A percentile compares a stretch with the other conserved stretches of the same genome.
These are phyloP conservation scores for Metschnikowia drakensbergensis DNA, from an alignment of 805 yeast genomes.

Conservation along the genomic window DNA sequence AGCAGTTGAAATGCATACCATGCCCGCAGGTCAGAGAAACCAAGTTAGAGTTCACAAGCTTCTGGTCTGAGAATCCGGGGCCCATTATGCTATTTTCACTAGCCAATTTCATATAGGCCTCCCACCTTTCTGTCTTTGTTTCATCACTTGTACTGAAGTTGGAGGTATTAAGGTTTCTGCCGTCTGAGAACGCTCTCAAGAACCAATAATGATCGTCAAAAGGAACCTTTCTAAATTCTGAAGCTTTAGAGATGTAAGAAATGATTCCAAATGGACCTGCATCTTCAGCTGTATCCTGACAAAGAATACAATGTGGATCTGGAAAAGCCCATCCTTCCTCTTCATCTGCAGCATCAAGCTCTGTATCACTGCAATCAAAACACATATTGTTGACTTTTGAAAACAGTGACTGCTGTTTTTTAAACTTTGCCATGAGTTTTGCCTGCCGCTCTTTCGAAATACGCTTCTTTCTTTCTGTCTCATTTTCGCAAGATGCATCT, in stretches of 20 bases:
- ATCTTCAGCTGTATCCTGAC: conserved; percentile 69
- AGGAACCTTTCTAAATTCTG: conserved; percentile 63
- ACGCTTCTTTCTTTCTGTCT: conserved; percentile 57
- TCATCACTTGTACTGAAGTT: conserved; percentile 14
- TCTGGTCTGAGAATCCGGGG: conserved; percentile 59
- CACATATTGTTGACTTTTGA: conserved; percentile 47
- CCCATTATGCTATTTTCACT: conserved; percentile 51
- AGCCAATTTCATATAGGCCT: conserved; percentile 31
- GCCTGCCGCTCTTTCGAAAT: conserved; percentile 67
- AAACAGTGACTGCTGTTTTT: conserved; percentile 74
- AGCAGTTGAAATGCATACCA: conserved; percentile 85
- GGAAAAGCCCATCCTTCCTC: conserved; percentile 63
- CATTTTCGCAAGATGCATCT: conserved; percentile 26
- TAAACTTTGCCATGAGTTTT: conserved; percentile 72
- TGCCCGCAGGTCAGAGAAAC: conserved; percentile 85
- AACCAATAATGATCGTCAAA: conserved; percentile 63
- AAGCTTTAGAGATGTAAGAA: conserved; percentile 53
- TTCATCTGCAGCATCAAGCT: conserved; percentile 33
- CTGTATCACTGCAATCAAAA: conserved; percentile 37
- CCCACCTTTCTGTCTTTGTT: conserved; percentile 31
- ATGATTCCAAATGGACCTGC: conserved; percentile 75
- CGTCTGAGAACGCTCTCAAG: conserved; percentile 55
- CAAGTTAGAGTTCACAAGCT: conserved; percentile 38
- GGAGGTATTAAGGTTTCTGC: conserved; percentile 25
- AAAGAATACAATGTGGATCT: conserved; percentile 69